Conservation (phyloP, 2,329 filamentous ascomycete genomes). For the Oidium heveae region DNA sequence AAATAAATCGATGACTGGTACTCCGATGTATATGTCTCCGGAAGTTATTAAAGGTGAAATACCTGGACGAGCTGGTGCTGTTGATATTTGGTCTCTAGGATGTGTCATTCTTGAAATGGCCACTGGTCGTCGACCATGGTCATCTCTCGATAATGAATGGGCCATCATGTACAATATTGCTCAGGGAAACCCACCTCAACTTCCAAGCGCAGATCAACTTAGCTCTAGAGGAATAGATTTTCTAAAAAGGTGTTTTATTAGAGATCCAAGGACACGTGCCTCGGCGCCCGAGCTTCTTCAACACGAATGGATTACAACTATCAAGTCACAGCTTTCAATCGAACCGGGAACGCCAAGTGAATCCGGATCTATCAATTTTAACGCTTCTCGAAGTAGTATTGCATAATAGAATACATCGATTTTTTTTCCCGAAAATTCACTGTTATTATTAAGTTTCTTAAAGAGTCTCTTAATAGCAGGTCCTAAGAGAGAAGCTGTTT, state of each 20-base stretch:
- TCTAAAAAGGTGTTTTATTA: constrained; percentile 59
- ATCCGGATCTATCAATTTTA: constrained; percentile 8
- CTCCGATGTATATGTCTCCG: constrained; percentile 99
- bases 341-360: constrained; percentile 39
- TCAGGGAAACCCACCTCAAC: constrained; percentile 73
- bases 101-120: constrained; percentile 97
- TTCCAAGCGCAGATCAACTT: constrained; percentile 63
- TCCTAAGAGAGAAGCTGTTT: too few relatives aligned
- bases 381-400: constrained; percentile 8
- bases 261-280: constrained; percentile 54
- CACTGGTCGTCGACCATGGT: constrained; percentile 83
- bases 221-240: constrained; percentile 73
- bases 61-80: constrained; percentile 56
- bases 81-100: constrained; percentile 89
- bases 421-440: neutral
- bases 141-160: constrained; percentile 93
- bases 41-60: constrained; percentile 88
- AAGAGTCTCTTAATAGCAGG: too few relatives aligned
- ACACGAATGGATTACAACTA: constrained; percentile 67
- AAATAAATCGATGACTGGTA: constrained; percentile 88
- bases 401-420: constrained; percentile 1
- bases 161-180: constrained; percentile 99
- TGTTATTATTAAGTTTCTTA: too few relatives aligned
- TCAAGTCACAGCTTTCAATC: constrained; percentile 33
- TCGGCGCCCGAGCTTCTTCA: constrained; percentile 74